Evolutionary conservation across 1,284 basidiomycete species (phyloP).

Genomic region (Serendipita sp.): DNA sequence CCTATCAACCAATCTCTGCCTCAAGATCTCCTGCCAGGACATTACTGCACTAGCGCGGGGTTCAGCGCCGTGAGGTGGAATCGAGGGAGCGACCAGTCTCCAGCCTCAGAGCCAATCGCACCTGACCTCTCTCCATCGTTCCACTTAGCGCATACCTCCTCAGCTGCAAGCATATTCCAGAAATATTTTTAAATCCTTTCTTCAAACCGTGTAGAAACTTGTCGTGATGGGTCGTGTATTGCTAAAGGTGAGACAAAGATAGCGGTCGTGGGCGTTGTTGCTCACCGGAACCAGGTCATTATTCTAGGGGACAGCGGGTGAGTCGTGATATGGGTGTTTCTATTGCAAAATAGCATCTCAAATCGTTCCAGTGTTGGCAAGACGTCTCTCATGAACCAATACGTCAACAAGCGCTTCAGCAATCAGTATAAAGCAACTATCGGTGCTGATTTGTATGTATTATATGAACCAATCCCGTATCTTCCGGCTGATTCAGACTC

Average conservation of each 20-base stretch:
- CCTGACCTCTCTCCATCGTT: slow-evolving; percentile 9
- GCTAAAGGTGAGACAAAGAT: slow-evolving; percentile 61
- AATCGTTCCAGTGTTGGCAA: slow-evolving; percentile 74
- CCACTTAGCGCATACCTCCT: slow-evolving; percentile 9
- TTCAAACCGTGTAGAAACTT: slow-evolving; percentile 12
- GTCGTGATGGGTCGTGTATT: slow-evolving; percentile 69
- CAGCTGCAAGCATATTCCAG: neutral
- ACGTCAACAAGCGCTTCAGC: slow-evolving; percentile 99
- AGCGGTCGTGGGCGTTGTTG: neutral
- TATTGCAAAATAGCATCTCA: slow-evolving; percentile 4
- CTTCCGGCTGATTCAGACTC: slow-evolving; percentile 8
- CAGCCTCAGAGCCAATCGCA: slow-evolving; percentile 8
- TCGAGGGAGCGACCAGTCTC: neutral
- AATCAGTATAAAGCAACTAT: slow-evolving; percentile 99
- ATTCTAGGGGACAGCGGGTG: slow-evolving; percentile 96
- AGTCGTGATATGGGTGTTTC: slow-evolving; percentile 24
- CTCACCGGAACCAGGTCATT: slow-evolving; percentile 56
- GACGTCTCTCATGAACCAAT: slow-evolving; percentile 99
- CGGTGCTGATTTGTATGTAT: slow-evolving; percentile 72
- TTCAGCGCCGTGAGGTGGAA: neutral
- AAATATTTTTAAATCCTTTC: slow-evolving; percentile 11
- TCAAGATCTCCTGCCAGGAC: slow-evolving; percentile 59
- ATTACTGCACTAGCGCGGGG: slow-evolving; percentile 7
- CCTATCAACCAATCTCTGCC: slow-evolving; percentile 62
- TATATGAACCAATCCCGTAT: neutral